Conservation (phyloP, 495 filamentous ascomycete species). For the Penicillium chermesinum region DNA sequence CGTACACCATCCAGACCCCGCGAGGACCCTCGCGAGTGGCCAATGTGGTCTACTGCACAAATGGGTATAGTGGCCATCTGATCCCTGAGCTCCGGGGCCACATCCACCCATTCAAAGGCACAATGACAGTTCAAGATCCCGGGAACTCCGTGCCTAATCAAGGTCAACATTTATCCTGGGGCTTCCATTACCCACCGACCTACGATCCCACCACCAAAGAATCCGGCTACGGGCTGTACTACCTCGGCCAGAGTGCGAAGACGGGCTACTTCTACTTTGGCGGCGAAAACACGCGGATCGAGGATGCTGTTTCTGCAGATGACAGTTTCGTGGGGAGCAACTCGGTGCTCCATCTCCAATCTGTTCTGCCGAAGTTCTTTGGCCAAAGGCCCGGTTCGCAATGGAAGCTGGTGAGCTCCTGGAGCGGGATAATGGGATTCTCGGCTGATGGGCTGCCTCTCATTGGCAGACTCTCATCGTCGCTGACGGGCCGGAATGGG, state of each 20-base stretch:
- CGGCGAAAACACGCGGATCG: constrained; percentile 58
- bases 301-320: constrained; percentile 50
- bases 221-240: constrained; percentile 66
- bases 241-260: constrained; percentile 63
- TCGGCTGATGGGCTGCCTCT: constrained; percentile 62
- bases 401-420: constrained; percentile 48
- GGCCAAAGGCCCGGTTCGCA: constrained; percentile 24
- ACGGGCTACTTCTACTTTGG: constrained; percentile 40
- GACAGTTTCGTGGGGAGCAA: constrained; percentile 44
- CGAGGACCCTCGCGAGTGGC: constrained; percentile 55
- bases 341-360: constrained; percentile 25
- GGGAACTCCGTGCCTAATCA: constrained; percentile 24
- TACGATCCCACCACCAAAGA: constrained; percentile 14
- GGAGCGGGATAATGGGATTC: constrained; percentile 84
- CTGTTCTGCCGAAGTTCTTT: constrained; percentile 32
- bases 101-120: constrained; percentile 72
- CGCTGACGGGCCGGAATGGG: constrained; percentile 35
- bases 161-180: constrained; percentile 25
- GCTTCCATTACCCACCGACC: constrained; percentile 27
- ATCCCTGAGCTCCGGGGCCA: constrained; percentile 62
- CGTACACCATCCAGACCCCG: constrained; percentile 50
- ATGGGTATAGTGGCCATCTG: constrained; percentile 71
- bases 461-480: constrained; percentile 60
- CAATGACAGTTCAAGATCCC: constrained; percentile 65
- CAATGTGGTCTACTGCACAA: constrained; percentile 68